Evolutionary conservation across 169 alveolate genomes (phyloP).

Genomic region (Theileria annulata): DNA sequence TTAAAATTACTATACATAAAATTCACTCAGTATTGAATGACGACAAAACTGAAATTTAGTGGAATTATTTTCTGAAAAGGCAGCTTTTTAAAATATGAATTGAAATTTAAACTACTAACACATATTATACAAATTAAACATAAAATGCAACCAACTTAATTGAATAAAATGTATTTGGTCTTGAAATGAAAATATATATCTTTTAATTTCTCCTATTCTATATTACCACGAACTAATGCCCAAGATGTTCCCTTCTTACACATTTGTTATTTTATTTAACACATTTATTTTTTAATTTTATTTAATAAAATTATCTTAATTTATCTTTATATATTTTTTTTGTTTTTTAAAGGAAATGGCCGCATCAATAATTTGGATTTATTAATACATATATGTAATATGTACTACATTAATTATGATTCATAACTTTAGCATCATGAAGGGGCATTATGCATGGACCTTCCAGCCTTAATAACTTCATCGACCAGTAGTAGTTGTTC

Average conservation of each 20-base stretch:
- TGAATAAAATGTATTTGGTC: too few species aligned
- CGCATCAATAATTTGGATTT: neutral
- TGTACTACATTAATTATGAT: neutral
- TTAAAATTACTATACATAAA: too few species aligned
- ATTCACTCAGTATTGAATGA: too few species aligned
- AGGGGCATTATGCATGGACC: conserved; percentile 79
- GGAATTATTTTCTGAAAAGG: too few species aligned
- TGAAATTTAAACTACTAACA: too few species aligned
- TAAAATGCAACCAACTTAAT: too few species aligned
- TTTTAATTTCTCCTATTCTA: too few species aligned
- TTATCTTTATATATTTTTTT: neutral
- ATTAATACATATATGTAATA: neutral
- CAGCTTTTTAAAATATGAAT: too few species aligned
- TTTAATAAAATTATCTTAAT: neutral
- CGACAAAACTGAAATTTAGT: too few species aligned
- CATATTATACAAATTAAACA: too few species aligned
- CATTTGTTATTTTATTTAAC: conserved; percentile 5
- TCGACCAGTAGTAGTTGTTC: conserved; percentile 96
- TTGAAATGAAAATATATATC: too few species aligned
- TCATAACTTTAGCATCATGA: neutral
- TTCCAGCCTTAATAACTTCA: conserved; percentile 97
- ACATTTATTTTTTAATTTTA: neutral
- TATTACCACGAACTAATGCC: neutral
- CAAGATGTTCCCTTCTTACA: neutral
- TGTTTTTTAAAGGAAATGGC: neutral